Percentiles rank a stretch among this genome's conserved stretches.
Conservation (phyloP, 2,329 filamentous ascomycete genomes). For the Verticillium dahliae region DNA sequence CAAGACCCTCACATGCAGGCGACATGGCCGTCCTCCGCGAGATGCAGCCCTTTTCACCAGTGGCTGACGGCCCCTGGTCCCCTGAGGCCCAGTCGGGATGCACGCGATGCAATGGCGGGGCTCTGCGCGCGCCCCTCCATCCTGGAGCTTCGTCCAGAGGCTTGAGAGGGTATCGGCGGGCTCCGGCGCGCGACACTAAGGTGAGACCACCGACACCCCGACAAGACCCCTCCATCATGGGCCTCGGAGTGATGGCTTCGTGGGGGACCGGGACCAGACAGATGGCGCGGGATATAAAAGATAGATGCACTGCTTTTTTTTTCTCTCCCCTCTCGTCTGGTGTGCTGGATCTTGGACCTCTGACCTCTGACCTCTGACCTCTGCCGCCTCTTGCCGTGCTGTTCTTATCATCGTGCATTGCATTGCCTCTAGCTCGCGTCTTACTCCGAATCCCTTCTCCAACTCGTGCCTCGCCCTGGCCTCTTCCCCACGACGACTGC, state of each 20-base stretch:
- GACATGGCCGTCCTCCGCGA: background rate
- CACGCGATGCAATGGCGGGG: background rate
- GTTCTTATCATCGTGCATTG: background rate
- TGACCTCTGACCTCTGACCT: background rate
- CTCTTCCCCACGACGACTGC: background rate
- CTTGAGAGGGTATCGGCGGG: conserved; percentile 18
- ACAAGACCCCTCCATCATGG: background rate
- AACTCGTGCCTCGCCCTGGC: background rate
- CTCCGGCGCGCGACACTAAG: conserved; percentile 10
- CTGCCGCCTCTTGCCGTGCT: background rate
- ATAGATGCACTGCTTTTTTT: background rate
- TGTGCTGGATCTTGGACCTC: background rate
- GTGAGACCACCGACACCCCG: conserved; percentile 1
- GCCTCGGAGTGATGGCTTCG: background rate
- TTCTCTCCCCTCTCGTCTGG: background rate
- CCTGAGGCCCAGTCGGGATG: background rate
- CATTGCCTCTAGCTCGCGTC: background rate
- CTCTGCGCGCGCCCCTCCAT: background rate
- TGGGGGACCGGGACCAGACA: background rate
- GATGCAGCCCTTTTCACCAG: too few species aligned
- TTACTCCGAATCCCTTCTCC: background rate
- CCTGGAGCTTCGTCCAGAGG: background rate
- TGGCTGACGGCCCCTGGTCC: background rate
- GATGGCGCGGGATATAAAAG: background rate
- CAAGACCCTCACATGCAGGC: too few species aligned